Evolutionary conservation across 257 asterid genomes (phyloP), one percentile per base, ranked within the genome.

Genomic region (Nyctanthes arbortristis): DNA sequence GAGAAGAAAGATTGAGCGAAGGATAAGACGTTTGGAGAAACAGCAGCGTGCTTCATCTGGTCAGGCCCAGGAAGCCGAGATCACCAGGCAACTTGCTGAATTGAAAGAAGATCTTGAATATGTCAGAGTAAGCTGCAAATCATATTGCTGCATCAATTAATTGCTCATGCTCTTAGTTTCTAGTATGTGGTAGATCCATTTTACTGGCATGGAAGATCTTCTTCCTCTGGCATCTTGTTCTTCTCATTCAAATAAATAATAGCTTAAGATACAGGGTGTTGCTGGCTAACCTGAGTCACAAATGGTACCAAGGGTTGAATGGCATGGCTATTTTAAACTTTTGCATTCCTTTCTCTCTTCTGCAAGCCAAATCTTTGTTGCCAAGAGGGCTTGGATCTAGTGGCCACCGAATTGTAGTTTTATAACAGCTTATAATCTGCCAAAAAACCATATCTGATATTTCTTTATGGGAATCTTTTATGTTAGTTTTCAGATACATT

Each of bases 101-200:
- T 64, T 88, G 73, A 91, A 86, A 76, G 99, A 91, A 79, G 97
- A 91, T 81, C 99, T 93, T 75, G 97, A 91, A 73, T 93, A 93
- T 82, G 97, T 94, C 40, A 82, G 84, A 87, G 99, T 91, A 83
- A 73, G 85, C 35, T 71, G 52, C 49, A 68, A 37, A 61, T 25
- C 66, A 37, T 39, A 55, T 66, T 63, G 63, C 55, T 39, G 28
- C 56, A 32, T 36, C 22, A 22, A 12, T 10, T 65, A 16, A 14
- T 31, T 36, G 33, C 24, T 64, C 34, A 11, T 16, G 20, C 65
- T 29, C 49, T 65, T 27, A 6, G 7, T 34, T 59, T 29, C 4
- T 78, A 47, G 39, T 30, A 30, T 56, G 43, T 45, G 37, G 30
- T n/a, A 4, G 22, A 12, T 40, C 56, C 60, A 56, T 73, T 75